Conservation (phyloP, 2,329 filamentous ascomycete genomes). For the Calonectria pseudoreteaudii region DNA sequence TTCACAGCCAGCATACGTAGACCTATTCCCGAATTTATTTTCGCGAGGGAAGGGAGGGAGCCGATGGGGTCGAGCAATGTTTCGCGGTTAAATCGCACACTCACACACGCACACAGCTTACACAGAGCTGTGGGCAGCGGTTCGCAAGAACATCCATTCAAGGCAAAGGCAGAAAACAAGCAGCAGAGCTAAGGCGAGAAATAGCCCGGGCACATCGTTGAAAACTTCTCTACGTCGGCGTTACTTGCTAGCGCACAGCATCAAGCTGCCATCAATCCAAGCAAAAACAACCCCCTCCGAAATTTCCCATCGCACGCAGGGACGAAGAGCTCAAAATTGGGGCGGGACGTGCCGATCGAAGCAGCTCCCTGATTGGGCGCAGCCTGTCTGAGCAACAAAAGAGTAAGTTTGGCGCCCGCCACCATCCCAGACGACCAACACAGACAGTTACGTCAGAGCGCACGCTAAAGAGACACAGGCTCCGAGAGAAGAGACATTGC, state of each 20-base stretch:
- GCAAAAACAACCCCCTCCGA: not conserved
- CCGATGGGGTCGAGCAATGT: not conserved
- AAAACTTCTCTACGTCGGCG: not conserved
- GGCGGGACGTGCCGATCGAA: not conserved
- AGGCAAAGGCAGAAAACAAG: not conserved
- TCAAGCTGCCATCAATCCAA: not conserved
- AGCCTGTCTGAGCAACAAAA: not conserved
- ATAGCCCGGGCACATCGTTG: not conserved
- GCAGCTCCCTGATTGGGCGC: not conserved
- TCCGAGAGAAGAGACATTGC: not conserved
- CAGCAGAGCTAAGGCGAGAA: not conserved
- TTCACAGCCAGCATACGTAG: not conserved
- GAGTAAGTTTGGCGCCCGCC: not conserved
- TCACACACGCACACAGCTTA: no score
- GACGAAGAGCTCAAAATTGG: not conserved
- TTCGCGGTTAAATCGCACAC: not conserved
- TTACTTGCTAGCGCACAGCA: not conserved
- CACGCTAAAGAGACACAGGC: not conserved
- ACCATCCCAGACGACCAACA: not conserved
- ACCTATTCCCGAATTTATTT: not conserved
- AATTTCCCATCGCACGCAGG: slow-evolving; percentile 4
- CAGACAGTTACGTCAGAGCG: slow-evolving; percentile 2
- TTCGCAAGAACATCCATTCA: not conserved
- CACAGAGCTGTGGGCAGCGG: not conserved
- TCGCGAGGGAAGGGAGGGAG: no score